phyloP scores from a whole-genome alignment of 2,329 filamentous ascomycete genomes.

The Colletotrichum orchidophilum region DNA sequence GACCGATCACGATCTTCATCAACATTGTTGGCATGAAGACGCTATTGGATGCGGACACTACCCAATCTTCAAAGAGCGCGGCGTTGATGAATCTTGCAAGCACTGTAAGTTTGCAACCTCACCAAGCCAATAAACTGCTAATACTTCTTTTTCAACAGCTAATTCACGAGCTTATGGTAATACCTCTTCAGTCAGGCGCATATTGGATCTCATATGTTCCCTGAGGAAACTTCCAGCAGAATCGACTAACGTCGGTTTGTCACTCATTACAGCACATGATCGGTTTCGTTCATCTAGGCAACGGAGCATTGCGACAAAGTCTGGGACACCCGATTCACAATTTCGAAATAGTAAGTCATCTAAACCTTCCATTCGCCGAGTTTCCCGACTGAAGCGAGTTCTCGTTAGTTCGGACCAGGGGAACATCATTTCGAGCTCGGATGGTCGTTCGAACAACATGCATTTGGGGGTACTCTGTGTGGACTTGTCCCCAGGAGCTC shows the following conservation, averaged over 20 bases:
- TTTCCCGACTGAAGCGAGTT: neutral
- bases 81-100: neutral
- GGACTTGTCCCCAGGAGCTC: neutral
- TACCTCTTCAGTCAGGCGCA: neutral
- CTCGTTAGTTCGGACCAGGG: neutral
- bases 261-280: neutral
- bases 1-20: neutral
- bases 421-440: neutral
- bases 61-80: neutral
- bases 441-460: neutral
- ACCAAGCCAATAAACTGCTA: neutral
- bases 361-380: no score
- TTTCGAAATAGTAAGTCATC: neutral
- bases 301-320: neutral
- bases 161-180: constrained; percentile 2
- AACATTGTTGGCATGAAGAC: neutral
- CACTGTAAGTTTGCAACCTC: neutral
- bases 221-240: neutral
- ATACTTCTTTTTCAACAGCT: neutral
- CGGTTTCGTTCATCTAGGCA: neutral
- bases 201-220: neutral
- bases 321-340: neutral
- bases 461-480: neutral
- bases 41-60: neutral
- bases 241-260: neutral